Base-by-base conservation (phyloP, 257 asterid genomes). In the Penstemon newberryi region DNA sequence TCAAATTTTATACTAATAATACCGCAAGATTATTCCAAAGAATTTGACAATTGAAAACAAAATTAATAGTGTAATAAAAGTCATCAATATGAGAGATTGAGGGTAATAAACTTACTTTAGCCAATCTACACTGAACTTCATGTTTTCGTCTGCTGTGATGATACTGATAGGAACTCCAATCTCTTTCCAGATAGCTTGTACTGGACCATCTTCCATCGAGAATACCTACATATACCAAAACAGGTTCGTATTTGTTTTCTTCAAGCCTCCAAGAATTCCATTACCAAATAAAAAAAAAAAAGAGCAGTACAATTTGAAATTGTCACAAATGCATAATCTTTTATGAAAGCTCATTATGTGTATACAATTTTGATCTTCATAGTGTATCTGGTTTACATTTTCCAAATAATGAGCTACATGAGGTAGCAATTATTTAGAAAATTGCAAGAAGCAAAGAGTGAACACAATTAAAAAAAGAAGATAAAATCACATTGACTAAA, bases 141-240 rank as follows among this genome's bases (percentile, higher is more conserved):
- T 61, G 74, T 73, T 78, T 75, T 82, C 81, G 10, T 80, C 79
- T 38, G 77, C 71, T 56, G 77, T 52, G 66, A 80, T 71, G 63
- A 89, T 81, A 50, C 63, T 77, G 47, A 84, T 56, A 63, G 83
- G 81, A 84, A 82, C 53, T 52, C 90, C 91, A 5, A 70, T 36
- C 66, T 85, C 76, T 67, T 73, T 83, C 99, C 99, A 94, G 49
- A 84, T 51, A 68, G 78, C 77, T 66, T 59, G 73, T 45, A 81
- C 80, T 1, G 96, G 96, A 64, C 99, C 98, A 67, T 89, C 87
- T 77, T 85, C 86, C 74, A 72, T 77, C 15, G 98, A 73, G 62
- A 87, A 81, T 12, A 91, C 96, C 99, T 94, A 84, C 67, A 84
- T 60, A 76, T 47, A 46, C 74, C 18, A 43, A 70, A 75, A 56